Evolutionary conservation across 1,139 yeast species (phyloP).

Genomic region (Meyerozyma sp.): DNA sequence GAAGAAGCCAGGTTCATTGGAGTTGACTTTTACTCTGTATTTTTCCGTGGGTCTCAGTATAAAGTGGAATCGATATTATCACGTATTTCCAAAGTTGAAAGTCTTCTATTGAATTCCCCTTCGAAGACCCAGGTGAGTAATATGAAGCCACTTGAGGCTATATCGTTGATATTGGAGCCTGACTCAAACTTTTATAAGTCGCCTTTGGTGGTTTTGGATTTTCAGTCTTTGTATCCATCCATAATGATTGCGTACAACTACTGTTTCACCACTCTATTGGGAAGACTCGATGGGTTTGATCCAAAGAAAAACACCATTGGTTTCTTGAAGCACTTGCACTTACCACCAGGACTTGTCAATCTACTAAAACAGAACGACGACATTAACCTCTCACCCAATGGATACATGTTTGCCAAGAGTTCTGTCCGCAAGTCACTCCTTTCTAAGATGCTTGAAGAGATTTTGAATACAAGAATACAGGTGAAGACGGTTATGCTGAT

Average conservation of each 20-base stretch:
- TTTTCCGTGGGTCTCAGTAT: slow-evolving; percentile 87
- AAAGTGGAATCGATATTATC: slow-evolving; percentile 82
- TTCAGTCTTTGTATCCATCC: slow-evolving; percentile 91
- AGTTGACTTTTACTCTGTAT: slow-evolving; percentile 81
- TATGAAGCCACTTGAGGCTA: slow-evolving; percentile 81
- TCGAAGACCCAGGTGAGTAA: slow-evolving; percentile 74
- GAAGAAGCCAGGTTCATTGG: slow-evolving; percentile 88
- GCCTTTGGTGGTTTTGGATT: slow-evolving; percentile 85
- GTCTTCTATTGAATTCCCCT: slow-evolving; percentile 70
- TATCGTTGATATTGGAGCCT: slow-evolving; percentile 93
- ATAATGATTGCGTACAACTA: slow-evolving; percentile 87
- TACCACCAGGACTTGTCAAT: slow-evolving; percentile 56
- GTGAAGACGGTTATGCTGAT: slow-evolving; percentile 69
- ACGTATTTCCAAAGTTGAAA: slow-evolving; percentile 72
- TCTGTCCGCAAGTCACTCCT: slow-evolving; percentile 64
- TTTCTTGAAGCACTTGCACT: slow-evolving; percentile 37
- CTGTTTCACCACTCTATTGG: slow-evolving; percentile 84
- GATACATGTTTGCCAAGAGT: slow-evolving; percentile 68
- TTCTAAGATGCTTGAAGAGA: slow-evolving; percentile 80
- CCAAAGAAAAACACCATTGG: slow-evolving; percentile 38
- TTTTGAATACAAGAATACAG: slow-evolving; percentile 73
- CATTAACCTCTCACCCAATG: slow-evolving; percentile 78
- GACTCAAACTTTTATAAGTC: slow-evolving; percentile 78
- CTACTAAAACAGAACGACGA: slow-evolving; percentile 44
- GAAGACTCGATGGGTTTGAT: slow-evolving; percentile 54